Percentiles rank a stretch among this genome's conserved stretches.
Evolutionary conservation across 441 rosid species (phyloP).

Genomic region (Croton laevigatus): DNA sequence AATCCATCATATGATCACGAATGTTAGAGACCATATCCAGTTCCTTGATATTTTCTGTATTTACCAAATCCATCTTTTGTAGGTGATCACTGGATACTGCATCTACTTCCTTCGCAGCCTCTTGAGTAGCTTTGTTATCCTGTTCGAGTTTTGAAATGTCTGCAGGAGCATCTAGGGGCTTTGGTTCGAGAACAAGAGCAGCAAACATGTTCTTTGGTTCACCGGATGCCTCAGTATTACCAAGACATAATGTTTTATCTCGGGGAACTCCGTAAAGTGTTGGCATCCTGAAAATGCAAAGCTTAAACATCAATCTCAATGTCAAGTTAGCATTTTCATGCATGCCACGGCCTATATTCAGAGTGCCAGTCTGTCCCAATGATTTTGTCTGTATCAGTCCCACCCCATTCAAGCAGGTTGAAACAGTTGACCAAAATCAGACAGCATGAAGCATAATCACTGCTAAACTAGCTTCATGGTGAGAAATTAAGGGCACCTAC

Average conservation of each 20-base stretch:
- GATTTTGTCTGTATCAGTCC: background rate
- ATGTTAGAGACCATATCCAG: slow-evolving; percentile 25
- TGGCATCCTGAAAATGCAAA: slow-evolving; percentile 59
- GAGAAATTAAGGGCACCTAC: slow-evolving; percentile 32
- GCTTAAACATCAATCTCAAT: slow-evolving; percentile 6
- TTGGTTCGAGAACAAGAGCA: slow-evolving; percentile 44
- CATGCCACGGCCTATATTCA: slow-evolving; percentile 3
- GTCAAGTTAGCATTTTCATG: background rate
- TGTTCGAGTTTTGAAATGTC: slow-evolving; percentile 33
- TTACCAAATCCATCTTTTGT: slow-evolving; percentile 15
- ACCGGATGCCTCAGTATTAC: slow-evolving; percentile 55
- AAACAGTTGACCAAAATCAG: background rate
- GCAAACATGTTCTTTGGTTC: slow-evolving; percentile 57
- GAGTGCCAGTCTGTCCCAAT: background rate
- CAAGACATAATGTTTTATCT: slow-evolving; percentile 52
- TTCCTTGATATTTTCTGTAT: slow-evolving; percentile 31
- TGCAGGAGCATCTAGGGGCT: slow-evolving; percentile 40
- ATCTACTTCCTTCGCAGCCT: slow-evolving; percentile 33
- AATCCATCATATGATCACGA: slow-evolving; percentile 19
- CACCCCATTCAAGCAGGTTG: background rate
- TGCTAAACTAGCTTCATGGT: background rate
- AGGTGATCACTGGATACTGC: slow-evolving; percentile 17
- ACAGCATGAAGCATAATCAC: background rate
- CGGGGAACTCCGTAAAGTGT: slow-evolving; percentile 85
- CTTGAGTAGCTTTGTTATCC: slow-evolving; percentile 35